Percentiles rank a stretch among this genome's conserved stretches.
Conservation (phyloP, 345 rosid genomes). For the Raphanus raphanistrum region DNA sequence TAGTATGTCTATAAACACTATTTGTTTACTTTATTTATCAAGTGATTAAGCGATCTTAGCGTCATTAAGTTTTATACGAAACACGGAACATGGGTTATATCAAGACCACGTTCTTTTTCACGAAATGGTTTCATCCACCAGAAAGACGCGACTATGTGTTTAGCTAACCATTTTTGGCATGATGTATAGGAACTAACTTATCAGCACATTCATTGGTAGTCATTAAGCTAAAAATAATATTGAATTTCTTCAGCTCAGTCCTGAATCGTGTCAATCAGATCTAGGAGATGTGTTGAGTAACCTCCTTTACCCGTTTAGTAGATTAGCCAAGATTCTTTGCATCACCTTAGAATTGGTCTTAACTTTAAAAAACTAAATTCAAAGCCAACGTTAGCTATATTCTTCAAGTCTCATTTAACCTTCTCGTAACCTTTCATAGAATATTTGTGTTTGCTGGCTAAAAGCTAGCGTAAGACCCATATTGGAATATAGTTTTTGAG, state of each 20-base stretch:
- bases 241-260: background rate
- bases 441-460: background rate
- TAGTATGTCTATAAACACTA: background rate
- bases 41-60: background rate
- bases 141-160: background rate
- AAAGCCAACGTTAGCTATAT: background rate
- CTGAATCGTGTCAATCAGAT: background rate
- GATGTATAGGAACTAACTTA: background rate
- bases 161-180: too few species aligned
- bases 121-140: background rate
- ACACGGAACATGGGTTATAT: background rate
- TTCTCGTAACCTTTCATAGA: slow-evolving; percentile 1
- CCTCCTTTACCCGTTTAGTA: background rate
- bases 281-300: background rate
- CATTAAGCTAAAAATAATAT: too few species aligned
- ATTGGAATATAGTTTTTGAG: background rate
- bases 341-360: background rate
- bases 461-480: background rate
- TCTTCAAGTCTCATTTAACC: background rate
- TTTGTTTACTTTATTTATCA: background rate
- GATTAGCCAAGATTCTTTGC: background rate
- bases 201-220: background rate
- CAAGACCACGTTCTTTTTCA: background rate
- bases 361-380: background rate
- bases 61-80: background rate